phyloP scores from a whole-genome alignment of 163 green algal species.

The Scenedesmus sp. region DNA sequence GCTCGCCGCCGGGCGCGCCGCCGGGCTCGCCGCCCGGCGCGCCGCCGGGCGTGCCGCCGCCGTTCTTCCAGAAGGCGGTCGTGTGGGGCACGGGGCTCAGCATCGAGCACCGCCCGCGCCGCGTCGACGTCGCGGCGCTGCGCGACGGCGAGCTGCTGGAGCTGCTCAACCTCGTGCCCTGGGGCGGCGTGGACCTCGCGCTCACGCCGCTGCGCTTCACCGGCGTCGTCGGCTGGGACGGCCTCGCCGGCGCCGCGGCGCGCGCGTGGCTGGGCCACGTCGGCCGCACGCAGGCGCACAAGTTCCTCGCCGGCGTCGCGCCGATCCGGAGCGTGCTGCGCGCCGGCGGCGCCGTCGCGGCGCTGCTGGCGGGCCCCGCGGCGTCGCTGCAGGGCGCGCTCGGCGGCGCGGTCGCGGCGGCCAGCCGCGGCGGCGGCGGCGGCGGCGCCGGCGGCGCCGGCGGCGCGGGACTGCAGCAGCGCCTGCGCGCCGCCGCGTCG shows the following conservation, averaged over 20 bases:
- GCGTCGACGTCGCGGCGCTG: slow-evolving; percentile 64
- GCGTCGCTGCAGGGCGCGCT: slow-evolving; percentile 7
- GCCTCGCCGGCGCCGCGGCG: slow-evolving; percentile 47
- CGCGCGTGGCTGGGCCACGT: slow-evolving; percentile 63
- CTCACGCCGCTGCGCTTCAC: slow-evolving; percentile 60
- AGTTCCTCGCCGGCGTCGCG: slow-evolving; percentile 68
- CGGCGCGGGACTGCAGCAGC: slow-evolving; percentile 4
- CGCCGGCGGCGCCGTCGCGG: slow-evolving; percentile 27
- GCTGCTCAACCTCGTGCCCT: slow-evolving; percentile 75
- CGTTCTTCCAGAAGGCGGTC: slow-evolving; percentile 68
- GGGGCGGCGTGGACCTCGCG: slow-evolving; percentile 64
- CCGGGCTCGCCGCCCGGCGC: neutral
- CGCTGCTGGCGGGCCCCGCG: slow-evolving; percentile 28
- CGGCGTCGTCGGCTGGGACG: slow-evolving; percentile 60
- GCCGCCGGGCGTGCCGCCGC: neutral
- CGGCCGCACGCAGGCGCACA: slow-evolving; percentile 60
- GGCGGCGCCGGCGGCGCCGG: neutral
- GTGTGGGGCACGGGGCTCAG: slow-evolving; percentile 58
- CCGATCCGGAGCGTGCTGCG: slow-evolving; percentile 48
- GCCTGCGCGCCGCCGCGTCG: neutral
- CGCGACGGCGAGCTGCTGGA: slow-evolving; percentile 63
- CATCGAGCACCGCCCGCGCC: slow-evolving; percentile 64
- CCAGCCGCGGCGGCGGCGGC: neutral
- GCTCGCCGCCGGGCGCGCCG: neutral
- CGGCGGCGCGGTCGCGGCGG: slow-evolving; percentile 6